Evolutionary conservation across 2,329 filamentous ascomycete genomes (phyloP).

Genomic region (Leptosphaerulina australis): DNA sequence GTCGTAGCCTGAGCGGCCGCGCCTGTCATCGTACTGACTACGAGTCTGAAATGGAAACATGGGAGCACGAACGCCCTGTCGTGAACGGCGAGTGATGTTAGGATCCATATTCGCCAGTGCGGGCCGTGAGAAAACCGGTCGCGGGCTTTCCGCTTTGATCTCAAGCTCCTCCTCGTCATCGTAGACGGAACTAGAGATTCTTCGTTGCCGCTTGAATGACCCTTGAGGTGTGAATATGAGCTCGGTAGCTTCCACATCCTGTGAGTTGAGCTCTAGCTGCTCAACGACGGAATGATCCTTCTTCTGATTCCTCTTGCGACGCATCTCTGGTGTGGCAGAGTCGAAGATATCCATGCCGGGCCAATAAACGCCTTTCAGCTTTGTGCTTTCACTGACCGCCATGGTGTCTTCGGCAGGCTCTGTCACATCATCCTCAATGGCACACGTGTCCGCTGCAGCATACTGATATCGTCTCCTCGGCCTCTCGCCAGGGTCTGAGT

Average conservation of each 20-base stretch:
- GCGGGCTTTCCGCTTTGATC: constrained; percentile 46
- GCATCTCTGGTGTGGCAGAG: constrained; percentile 74
- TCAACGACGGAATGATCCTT: constrained; percentile 75
- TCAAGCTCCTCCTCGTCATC: constrained; percentile 49
- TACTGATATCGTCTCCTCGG: constrained; percentile 31
- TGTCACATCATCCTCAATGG: constrained; percentile 39
- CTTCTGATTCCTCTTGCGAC: constrained; percentile 76
- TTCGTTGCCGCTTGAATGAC: constrained; percentile 50
- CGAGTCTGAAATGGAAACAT: constrained; percentile 27
- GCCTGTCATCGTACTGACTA: constrained; percentile 41
- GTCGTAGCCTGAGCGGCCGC: constrained; percentile 39
- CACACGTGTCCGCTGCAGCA: constrained; percentile 35
- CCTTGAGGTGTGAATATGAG: constrained; percentile 62
- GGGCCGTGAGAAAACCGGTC: constrained; percentile 31
- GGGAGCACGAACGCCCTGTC: constrained; percentile 32
- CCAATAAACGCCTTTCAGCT: constrained; percentile 74
- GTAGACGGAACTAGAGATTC: constrained; percentile 54
- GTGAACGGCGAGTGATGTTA: constrained; percentile 41
- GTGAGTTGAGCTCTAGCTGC: constrained; percentile 68
- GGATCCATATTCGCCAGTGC: constrained; percentile 41
- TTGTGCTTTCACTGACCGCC: constrained; percentile 50
- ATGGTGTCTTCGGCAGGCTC: constrained; percentile 32
- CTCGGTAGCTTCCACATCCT: constrained; percentile 68
- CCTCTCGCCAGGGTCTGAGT: constrained; percentile 43
- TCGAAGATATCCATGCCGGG: constrained; percentile 84